Base-by-base conservation (phyloP, 192 early-diverging fungal genomes). In the Coemansia sp. region DNA sequence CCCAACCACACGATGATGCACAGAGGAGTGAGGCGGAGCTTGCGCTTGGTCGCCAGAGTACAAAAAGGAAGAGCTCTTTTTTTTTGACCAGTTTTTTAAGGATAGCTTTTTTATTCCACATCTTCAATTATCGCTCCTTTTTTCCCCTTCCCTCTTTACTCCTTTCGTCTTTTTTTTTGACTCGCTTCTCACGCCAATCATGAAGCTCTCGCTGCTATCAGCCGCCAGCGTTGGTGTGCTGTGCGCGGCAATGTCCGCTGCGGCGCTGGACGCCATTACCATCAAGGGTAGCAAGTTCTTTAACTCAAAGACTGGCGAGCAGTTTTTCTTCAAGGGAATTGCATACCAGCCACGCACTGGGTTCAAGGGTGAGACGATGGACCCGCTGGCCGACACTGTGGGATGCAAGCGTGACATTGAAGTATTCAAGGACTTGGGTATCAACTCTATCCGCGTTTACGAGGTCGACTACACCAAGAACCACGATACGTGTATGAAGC, bases 251-350 rank as follows among this genome's bases (percentile, higher is more conserved):
- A 46, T 65, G 31, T 57, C 72, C 8, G 71, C 64, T 18, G 58
- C 49, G 46, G 87, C 88, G 52, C 62, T 92, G 31, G 88, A 90
- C 74, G 83, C 86, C 8, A 85, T 91, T 41, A 70, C 72, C n/a
- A 90, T 90, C 80, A 90, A 90, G 69, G 91, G 90, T 41, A 84
- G 82, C 66, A 90, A 90, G 71, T 89, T 90, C 68, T 93, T 91
- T 66, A 88, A 91, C 70, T 73, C 82, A 9, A 88, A 89, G 53
- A 88, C 89, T 5, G 88, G 89, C 76, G 85, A 90, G 38, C 90
- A 93, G 73, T 90, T 91, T 76, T 93, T 85, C 58, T 88, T 91
- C 78, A 93, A 91, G 74, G 91, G 90, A 33, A 83, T 91, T 6
- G 88, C 89, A 1, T 93, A 93, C 61, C 91, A 91, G 72, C 91